Base-by-base conservation (phyloP, 768 basidiomycete genomes). In the Termitomyces titanicus region DNA sequence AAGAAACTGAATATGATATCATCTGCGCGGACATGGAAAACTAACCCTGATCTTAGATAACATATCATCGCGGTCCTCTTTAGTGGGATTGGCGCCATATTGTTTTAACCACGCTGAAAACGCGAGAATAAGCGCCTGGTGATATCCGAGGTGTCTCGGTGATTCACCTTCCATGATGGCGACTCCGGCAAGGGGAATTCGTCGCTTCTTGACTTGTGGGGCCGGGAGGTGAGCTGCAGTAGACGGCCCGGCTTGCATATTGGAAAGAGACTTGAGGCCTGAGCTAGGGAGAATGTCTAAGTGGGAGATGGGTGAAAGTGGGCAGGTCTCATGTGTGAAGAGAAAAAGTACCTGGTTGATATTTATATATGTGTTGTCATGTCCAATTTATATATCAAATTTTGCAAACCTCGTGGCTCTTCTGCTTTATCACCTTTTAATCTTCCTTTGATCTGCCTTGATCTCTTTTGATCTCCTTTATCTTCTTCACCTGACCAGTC, bases 121-220 rank as follows among this genome's bases (percentile, higher is more conserved):
- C 4, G 24, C 15, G 24, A 34, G 24, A 45, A 50, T 58, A 33
- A 54, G 44, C 29, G 29, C 29, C 31, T 43, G 29, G n/a, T 55
- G 37, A 51, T 46, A 24, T n/a, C 40, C 22, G 49, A 42, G 55
- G 45, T 47, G 35, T 20, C 48, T 48, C 53, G 43, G 42, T 54
- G 45, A 45, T 56, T 45, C 42, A 66, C 65, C 63, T 63, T 66
- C 65, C 50, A 66, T 48, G 53, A 64, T 33, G 42, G 50, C 55
- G 12, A 61, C 31, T 1, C 61, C 65, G 24, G 52, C 58, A 9
- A 44, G 40, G 45, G 49, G 39, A 24, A 63, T 46, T 18, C 63
- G 55, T 37, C 51, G 55, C 33, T 50, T 56, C 45, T 31, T 42
- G 37, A 17, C 27, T 42, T 25, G 42, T 13, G 52, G 29, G 39